These are phyloP conservation scores for Cladobotryum mycophilum DNA, from an alignment of 2,329 filamentous ascomycete genomes.

Conservation along the genomic window DNA sequence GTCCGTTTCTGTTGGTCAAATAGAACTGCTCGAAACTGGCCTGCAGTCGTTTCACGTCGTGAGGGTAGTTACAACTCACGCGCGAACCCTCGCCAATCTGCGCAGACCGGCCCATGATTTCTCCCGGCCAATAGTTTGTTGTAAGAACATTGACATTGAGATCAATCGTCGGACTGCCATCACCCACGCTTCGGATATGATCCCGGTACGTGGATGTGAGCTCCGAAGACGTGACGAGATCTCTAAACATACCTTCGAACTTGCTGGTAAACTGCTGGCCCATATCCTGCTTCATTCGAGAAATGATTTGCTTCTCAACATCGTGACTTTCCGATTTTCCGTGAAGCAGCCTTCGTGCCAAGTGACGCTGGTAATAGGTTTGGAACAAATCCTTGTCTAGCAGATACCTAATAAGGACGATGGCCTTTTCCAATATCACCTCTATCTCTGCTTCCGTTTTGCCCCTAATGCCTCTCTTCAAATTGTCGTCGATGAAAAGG, in stretches of 20 bases:
- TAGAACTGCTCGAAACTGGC: conserved; percentile 88
- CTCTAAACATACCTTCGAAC: conserved; percentile 96
- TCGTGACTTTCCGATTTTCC: conserved; percentile 87
- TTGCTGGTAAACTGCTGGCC: conserved; percentile 91
- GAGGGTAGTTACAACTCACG: conserved; percentile 62
- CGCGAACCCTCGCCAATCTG: conserved; percentile 40
- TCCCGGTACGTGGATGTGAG: conserved; percentile 70
- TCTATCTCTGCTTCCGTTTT: conserved; percentile 89
- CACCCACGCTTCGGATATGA: conserved; percentile 50
- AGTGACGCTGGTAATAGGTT: conserved; percentile 95
- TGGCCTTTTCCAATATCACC: conserved; percentile 77
- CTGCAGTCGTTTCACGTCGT: conserved; percentile 67
- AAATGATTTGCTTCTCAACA: conserved; percentile 91
- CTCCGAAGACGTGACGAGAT: conserved; percentile 83
- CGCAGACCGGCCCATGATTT: conserved; percentile 65
- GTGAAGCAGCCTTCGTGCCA: conserved; percentile 79
- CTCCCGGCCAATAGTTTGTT: conserved; percentile 90
- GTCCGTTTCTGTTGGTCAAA: conserved; percentile 75
- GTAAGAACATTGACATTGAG: conserved; percentile 81
- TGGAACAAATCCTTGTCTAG: conserved; percentile 93
- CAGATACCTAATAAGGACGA: conserved; percentile 79
- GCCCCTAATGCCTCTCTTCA: conserved; percentile 88
- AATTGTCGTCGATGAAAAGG: conserved; percentile 91
- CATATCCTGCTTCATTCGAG: conserved; percentile 93
- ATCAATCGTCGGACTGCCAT: conserved; percentile 55